Conservation (phyloP, 768 basidiomycete genomes). For the Trametes maxima region DNA sequence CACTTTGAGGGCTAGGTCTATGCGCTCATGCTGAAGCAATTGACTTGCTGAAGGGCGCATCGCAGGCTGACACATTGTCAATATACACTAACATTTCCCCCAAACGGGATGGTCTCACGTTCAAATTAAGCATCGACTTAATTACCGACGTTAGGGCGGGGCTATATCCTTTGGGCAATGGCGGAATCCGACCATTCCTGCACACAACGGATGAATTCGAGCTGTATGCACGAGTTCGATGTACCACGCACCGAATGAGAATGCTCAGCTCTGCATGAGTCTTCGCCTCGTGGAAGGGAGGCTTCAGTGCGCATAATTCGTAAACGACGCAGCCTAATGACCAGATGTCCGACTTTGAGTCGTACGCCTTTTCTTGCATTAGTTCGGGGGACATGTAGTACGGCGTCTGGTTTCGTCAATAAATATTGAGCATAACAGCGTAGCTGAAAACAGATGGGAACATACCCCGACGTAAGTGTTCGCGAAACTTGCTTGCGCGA, state of each 20-base stretch:
- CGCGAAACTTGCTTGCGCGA: constrained; percentile 86
- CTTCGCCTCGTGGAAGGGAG: constrained; percentile 92
- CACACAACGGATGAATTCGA: background rate
- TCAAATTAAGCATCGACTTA: constrained; percentile 84
- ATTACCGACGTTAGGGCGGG: constrained; percentile 71
- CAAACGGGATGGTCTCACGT: constrained; percentile 47
- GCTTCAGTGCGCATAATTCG: constrained; percentile 92
- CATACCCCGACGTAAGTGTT: constrained; percentile 96
- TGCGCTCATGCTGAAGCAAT: constrained; percentile 77
- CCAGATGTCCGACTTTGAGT: constrained; percentile 99
- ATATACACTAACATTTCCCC: constrained; percentile 31
- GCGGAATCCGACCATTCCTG: constrained; percentile 89
- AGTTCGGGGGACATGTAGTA: constrained; percentile 99
- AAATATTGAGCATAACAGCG: background rate
- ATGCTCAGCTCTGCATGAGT: constrained; percentile 86
- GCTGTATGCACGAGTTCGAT: background rate
- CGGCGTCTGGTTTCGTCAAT: constrained; percentile 72
- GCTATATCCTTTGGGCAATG: constrained; percentile 83
- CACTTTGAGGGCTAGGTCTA: constrained; percentile 71
- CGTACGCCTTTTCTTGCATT: constrained; percentile 96
- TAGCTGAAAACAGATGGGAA: constrained; percentile 12
- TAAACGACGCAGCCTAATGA: constrained; percentile 95
- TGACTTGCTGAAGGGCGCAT: constrained; percentile 85
- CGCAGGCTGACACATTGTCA: constrained; percentile 56
- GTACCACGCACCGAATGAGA: constrained; percentile 64